Base-by-base conservation (phyloP, 495 filamentous ascomycete genomes). In the Venustampulla echinocandica region DNA sequence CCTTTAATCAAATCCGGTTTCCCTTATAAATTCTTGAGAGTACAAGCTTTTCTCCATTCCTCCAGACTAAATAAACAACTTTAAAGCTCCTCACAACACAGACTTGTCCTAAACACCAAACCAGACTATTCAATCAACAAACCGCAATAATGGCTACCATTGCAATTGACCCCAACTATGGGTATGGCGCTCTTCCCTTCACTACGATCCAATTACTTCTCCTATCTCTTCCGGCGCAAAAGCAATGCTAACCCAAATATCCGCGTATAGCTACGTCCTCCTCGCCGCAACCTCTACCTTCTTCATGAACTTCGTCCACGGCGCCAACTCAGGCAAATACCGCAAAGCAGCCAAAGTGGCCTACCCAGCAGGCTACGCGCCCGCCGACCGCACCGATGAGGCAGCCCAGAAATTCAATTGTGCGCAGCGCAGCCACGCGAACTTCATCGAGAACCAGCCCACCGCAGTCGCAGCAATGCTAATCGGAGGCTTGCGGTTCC, bases 401-500 rank as follows among this genome's bases (percentile, higher is more conserved):
- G 45, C 22, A 30, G 47, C 47, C 18, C 44, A 73, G 38, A 49
- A 66, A 35, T 81, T 81, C 68, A 81, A 81, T 60, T 79, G 77
- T 67, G 76, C 76, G 18, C 76, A 80, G 50, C 69, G 76, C 47
- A 65, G 74, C 17, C 76, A 80, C 64, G 58, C 63, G 36, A 76
- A 78, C 55, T 76, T 66, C 59, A 56, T 69, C 41, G 76, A 80
- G 58, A 75, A 76, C 42, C 61, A 71, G 14, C 47, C 70, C 6
- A 63, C 67, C 0, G 63, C 73, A 52, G 57, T 77, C 13, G 70
- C 60, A 36, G 65, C 64, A 33, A 56, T 79, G 18, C 50, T 75
- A 18, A 61, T 73, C 1, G 74, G 52, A 0, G 49, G 58, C n/a
- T 6, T 74, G 50, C 65, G 65, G 44, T 75, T 75, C 60, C 76